Conservation (phyloP, 148 eudicot genomes). For the Nyssa sinensis region DNA sequence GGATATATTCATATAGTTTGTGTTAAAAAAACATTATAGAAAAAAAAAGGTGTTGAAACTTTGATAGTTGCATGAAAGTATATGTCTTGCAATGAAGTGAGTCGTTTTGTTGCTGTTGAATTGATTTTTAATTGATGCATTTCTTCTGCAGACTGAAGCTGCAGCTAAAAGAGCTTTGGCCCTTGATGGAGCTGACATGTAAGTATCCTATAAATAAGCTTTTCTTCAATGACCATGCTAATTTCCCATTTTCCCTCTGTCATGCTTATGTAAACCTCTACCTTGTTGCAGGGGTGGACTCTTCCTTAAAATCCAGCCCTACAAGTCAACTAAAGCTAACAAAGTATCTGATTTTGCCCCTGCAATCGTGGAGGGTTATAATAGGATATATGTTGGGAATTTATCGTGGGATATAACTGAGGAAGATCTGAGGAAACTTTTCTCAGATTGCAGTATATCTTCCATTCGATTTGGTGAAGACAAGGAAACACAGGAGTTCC, state of each 20-base stretch:
- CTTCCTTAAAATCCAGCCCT: conserved; percentile 71
- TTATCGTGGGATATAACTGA: conserved; percentile 91
- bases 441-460: conserved; percentile 55
- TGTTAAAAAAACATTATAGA: too few relatives aligned
- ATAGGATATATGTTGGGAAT: conserved; percentile 80
- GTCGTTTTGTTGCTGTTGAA: too few relatives aligned
- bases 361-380: conserved; percentile 71
- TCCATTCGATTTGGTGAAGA: conserved; percentile 86
- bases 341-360: conserved; percentile 63
- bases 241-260: background rate
- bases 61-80: too few relatives aligned
- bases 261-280: conserved; percentile 10
- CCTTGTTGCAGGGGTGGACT: conserved; percentile 80
- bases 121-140: background rate
- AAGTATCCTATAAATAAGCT: conserved; percentile 22
- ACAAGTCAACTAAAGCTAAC: conserved; percentile 48
- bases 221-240: background rate
- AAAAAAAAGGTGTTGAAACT: too few relatives aligned
- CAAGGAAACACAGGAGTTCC: conserved; percentile 77
- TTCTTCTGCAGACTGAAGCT: conserved; percentile 80
- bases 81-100: too few relatives aligned
- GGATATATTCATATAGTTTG: too few relatives aligned
- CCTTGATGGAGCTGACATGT: conserved; percentile 96
- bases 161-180: conserved; percentile 88
- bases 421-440: conserved; percentile 58